Conservation (phyloP, 352 stramenopile species). For the Peronospora tabacina region DNA sequence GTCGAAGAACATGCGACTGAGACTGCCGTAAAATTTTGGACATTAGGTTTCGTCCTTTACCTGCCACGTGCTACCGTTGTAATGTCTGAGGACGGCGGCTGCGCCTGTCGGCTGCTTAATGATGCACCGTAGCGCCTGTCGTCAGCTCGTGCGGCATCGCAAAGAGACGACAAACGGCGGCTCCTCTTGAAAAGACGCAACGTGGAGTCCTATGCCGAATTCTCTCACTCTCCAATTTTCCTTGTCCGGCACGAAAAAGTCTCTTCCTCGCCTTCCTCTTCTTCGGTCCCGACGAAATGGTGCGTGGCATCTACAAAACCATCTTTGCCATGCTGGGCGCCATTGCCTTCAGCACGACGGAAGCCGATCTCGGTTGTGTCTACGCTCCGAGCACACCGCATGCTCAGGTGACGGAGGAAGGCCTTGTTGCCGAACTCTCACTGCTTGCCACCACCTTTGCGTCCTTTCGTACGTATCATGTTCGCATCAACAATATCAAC, state of each 20-base stretch:
- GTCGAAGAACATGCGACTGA: too few relatives aligned
- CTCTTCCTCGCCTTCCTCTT: slow-evolving; percentile 1
- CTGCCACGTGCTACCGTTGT: too few relatives aligned
- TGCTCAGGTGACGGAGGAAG: slow-evolving; percentile 21
- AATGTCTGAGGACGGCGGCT: too few relatives aligned
- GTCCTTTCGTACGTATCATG: slow-evolving; percentile 64
- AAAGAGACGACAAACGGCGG: too few relatives aligned
- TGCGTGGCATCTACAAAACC: slow-evolving; percentile 31
- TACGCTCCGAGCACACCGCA: slow-evolving; percentile 58
- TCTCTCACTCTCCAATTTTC: slow-evolving; percentile 14
- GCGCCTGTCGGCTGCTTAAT: too few relatives aligned
- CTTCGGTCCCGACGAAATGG: slow-evolving; percentile 17
- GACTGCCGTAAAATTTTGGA: too few relatives aligned
- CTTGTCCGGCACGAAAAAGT: slow-evolving; percentile 24
- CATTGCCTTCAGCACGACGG: slow-evolving; percentile 10
- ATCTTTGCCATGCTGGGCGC: slow-evolving; percentile 30
- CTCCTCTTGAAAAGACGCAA: too few relatives aligned
- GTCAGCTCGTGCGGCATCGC: too few relatives aligned
- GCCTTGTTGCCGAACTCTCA: slow-evolving; percentile 28
- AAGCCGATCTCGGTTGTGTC: slow-evolving; percentile 32
- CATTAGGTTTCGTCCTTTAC: too few relatives aligned
- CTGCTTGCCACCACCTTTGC: slow-evolving; percentile 42
- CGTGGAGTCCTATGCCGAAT: too few relatives aligned
- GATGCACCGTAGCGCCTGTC: too few relatives aligned
- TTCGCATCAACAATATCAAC: slow-evolving; percentile 45